Evolutionary conservation across 768 basidiomycete genomes (phyloP).

Genomic region (Nidularia sp.): DNA sequence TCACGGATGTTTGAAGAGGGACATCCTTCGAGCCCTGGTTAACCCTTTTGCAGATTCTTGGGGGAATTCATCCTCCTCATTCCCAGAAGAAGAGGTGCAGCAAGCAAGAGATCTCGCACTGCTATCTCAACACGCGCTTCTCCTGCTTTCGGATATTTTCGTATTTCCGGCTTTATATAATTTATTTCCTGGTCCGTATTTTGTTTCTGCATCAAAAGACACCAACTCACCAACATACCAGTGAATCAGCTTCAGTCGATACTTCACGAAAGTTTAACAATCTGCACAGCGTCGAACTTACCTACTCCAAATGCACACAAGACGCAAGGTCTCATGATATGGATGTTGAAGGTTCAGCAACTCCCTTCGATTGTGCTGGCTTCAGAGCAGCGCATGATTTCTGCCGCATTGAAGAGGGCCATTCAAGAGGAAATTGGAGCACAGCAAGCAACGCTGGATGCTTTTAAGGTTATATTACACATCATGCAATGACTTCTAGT

Average conservation of each 20-base stretch:
- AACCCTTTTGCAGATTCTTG: constrained; percentile 16
- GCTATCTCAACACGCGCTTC: constrained; percentile 52
- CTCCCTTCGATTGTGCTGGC: constrained; percentile 38
- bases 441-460: constrained; percentile 25
- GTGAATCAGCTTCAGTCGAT: constrained; percentile 40
- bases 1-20: constrained; percentile 41
- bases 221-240: constrained; percentile 12
- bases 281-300: constrained; percentile 29
- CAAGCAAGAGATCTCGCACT: constrained; percentile 33
- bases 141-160: constrained; percentile 47
- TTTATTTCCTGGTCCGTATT: constrained; percentile 45
- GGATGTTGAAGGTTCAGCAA: constrained; percentile 44
- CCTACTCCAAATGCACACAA: constrained; percentile 37
- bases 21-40: constrained; percentile 39
- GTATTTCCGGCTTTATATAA: constrained; percentile 38
- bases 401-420: constrained; percentile 27
- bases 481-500: neutral
- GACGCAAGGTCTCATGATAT: constrained; percentile 42
- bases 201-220: neutral
- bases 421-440: constrained; percentile 25
- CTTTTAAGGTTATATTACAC: constrained; percentile 22
- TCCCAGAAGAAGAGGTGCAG: constrained; percentile 33
- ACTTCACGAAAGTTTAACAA: constrained; percentile 37
- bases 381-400: constrained; percentile 23
- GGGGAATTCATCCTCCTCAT: constrained; percentile 8